phyloP scores from a whole-genome alignment of 2,329 filamentous ascomycete genomes.

The Botryotinia convoluta region DNA sequence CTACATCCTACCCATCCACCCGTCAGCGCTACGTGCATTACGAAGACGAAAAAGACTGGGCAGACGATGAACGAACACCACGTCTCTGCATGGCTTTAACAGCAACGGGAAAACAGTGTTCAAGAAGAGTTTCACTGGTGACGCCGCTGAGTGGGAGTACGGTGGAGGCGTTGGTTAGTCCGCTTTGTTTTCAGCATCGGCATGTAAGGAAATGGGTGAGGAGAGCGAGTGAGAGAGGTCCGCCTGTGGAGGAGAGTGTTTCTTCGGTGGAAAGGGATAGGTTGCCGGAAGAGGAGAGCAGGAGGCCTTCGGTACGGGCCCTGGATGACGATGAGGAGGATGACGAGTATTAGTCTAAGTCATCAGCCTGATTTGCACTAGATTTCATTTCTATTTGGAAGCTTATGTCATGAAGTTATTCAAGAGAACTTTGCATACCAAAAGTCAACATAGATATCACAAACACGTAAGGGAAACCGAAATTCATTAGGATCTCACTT shows the following conservation, averaged over 20 bases:
- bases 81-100: not conserved
- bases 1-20: too few relatives aligned
- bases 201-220: not conserved
- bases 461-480: rapidly evolving
- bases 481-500: rapidly evolving
- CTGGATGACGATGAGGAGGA: not conserved
- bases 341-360: not conserved
- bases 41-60: constrained; percentile 3
- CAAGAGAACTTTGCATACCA: rapidly evolving
- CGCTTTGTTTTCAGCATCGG: constrained; percentile 13
- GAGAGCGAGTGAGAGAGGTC: too few relatives aligned
- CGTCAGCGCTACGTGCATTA: not conserved
- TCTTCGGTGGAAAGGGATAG: not conserved
- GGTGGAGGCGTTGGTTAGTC: not conserved
- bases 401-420: not conserved
- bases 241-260: rapidly evolving
- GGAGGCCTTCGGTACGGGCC: not conserved
- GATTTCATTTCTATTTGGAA: not conserved
- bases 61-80: not conserved
- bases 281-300: not conserved
- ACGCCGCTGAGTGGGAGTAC: not conserved
- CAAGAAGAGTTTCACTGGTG: not conserved
- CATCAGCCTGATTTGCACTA: rapidly evolving
- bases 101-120: not conserved
- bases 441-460: not conserved